Evolutionary conservation across 345 rosid species (phyloP), one percentile per base, ranked within the genome.

Genomic region (Hibiscus mutabilis): DNA sequence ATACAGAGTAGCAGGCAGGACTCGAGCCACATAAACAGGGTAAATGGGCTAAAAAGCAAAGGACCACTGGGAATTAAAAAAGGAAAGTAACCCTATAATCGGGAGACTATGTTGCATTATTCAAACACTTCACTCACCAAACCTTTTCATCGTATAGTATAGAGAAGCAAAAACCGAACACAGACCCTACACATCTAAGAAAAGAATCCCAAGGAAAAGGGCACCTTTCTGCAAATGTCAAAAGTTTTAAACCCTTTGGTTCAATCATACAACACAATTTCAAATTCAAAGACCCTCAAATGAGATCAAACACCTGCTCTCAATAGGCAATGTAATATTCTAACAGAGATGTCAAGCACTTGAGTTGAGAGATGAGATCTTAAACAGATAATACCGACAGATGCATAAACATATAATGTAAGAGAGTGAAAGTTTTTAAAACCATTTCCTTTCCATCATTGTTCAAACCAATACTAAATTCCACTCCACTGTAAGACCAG

Each of bases 141-240:
- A 11, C 59, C 69, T 31, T 76, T 71, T 63, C 69, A 33, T 49
- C 66, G 25, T 72, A 19, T 21, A 25, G 35, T 3, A 61, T 18
- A 62, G n/a, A 60, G 64, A 70, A 40, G 0, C 44, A 40, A 40
- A 40, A 8, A 59, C 60, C 1, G 31, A 47, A 66, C 46, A 5
- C 7, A 12, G 2, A 53, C 73, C 77, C 77, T 59, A 64, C 72
- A 13, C 2, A 11, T n/a, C 37, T 18, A 53, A 18, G 8, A 47
- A 27, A 18, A 60, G 22, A 31, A 70, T 35, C 73, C 51, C 46
- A 27, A 53, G 42, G 11, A 33, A 29, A 29, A 5, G 61, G 4
- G 8, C 3, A 15, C 16, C 14, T 22, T 18, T 44, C 10, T 61
- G 18, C 70, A 22, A 11, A 63, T 18, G 61, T 47, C 68, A 64